Evolutionary conservation across 306 rosid species (phyloP), one percentile per base, ranked within the genome.

Genomic region (Cicer bijugum): DNA sequence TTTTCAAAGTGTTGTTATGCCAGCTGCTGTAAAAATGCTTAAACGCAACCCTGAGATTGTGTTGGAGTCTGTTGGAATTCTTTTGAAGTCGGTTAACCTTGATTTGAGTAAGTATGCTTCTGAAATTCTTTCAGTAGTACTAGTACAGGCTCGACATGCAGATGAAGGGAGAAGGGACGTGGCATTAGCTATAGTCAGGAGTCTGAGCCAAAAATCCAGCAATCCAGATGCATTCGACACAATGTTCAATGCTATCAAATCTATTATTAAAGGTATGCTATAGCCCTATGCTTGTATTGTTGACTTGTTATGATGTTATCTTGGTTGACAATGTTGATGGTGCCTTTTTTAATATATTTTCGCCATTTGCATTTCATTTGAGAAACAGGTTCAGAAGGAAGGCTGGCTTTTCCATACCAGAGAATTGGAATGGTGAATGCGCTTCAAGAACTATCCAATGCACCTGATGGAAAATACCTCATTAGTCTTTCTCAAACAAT

Each of bases 21-120:
- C 96, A 0, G 89, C 96, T 17, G 81, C 97, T 80, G 76, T 94
- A 67, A 94, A 94, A 89, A 91, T 94, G 99, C 91, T 94, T 69
- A 94, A 94, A 79, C 91, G 99, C 56, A 94, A 91, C 84, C 99
- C 99, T 7, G 99, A 94, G 89, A 91, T 91, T 84, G 91, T 88
- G 77, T 82, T 94, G 90, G 99, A 94, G 79, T 87, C 97, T 6
- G 88, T 89, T 84, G 91, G 88, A 74, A 53, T 89, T 83, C 90
- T 92, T 79, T 83, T 91, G 86, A 80, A 83, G 68, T 88, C 91
- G 9, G 92, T 94, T 75, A 88, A 79, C 78, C 91, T 94, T 81
- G 99, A 94, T 79, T 77, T 89, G 85, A 94, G 99, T 70, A 94
- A 88, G 88, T 94, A 94, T 85, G 93, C 98, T 11, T 78, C 78